These are phyloP conservation scores for Clitopilus hobsonii DNA, from an alignment of 768 basidiomycete genomes.

Conservation along the genomic window DNA sequence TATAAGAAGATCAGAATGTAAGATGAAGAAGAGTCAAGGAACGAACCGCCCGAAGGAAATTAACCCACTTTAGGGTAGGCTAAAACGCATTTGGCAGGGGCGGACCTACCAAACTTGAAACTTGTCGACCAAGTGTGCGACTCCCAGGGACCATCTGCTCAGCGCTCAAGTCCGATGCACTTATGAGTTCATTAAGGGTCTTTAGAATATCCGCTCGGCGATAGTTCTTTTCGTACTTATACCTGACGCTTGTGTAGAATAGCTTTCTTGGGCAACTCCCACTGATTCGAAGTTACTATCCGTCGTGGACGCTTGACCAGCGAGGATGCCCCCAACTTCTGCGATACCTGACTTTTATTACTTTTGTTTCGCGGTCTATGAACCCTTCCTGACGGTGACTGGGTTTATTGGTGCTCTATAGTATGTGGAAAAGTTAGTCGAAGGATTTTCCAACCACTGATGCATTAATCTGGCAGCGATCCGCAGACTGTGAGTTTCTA, in stretches of 20 bases:
- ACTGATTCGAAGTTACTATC: not conserved
- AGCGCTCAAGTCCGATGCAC: slow-evolving; percentile 3
- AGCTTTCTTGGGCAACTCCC: not conserved
- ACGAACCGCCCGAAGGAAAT: slow-evolving; percentile 10
- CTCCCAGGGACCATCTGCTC: slow-evolving; percentile 12
- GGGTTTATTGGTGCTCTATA: slow-evolving; percentile 63
- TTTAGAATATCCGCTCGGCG: not conserved
- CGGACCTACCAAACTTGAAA: slow-evolving; percentile 8
- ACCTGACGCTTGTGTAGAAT: not conserved
- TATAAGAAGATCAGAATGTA: slow-evolving; percentile 44
- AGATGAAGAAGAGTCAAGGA: slow-evolving; percentile 12
- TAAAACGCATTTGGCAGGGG: slow-evolving; percentile 7
- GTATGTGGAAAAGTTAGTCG: slow-evolving; percentile 21
- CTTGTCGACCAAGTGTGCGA: slow-evolving; percentile 2
- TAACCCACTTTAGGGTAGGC: slow-evolving; percentile 36
- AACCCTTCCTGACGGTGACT: slow-evolving; percentile 59
- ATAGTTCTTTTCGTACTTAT: not conserved
- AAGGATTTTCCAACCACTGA: not conserved
- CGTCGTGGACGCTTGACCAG: not conserved
- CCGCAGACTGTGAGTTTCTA: slow-evolving; percentile 52
- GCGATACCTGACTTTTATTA: slow-evolving; percentile 74
- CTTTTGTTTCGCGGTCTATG: slow-evolving; percentile 68
- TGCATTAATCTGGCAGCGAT: slow-evolving; percentile 33
- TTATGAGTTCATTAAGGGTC: slow-evolving; percentile 9
- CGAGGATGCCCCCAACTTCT: slow-evolving; percentile 42